phyloP scores from a whole-genome alignment of 2,329 filamentous ascomycete genomes.

The Trichoderma atrobrunneum region DNA sequence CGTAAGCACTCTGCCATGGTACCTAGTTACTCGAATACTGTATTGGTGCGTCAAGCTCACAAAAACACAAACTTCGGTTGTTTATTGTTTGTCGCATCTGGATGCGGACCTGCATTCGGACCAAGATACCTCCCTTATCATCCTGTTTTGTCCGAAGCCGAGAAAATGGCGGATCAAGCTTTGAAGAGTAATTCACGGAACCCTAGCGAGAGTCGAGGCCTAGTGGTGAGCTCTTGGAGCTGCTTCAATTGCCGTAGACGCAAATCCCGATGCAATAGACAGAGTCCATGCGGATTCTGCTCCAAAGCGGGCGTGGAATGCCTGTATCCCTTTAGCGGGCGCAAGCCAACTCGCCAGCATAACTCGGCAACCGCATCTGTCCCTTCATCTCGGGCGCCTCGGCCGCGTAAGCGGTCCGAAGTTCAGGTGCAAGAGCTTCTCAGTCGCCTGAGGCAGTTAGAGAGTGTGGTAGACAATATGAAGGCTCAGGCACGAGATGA shows the following conservation, averaged over 20 bases:
- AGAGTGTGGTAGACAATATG: constrained; percentile 27
- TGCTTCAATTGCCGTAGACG: constrained; percentile 33
- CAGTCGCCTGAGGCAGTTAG: constrained; percentile 27
- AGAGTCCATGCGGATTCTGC: constrained; percentile 32
- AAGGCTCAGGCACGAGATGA: neutral
- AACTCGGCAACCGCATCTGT: constrained; percentile 9
- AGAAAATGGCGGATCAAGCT: neutral
- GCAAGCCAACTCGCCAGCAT: constrained; percentile 28
- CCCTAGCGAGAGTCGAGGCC: neutral
- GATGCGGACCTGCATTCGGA: neutral
- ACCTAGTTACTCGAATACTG: neutral
- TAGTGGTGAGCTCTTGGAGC: constrained; percentile 27
- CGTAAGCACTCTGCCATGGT: neutral
- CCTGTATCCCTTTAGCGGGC: constrained; percentile 33
- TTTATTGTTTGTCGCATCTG: neutral
- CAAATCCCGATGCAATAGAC: constrained; percentile 32
- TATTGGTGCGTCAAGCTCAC: neutral
- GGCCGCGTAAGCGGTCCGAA: constrained; percentile 29
- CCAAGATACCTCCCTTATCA: neutral
- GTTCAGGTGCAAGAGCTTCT: constrained; percentile 23
- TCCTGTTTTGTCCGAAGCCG: too few relatives aligned
- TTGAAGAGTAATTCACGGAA: neutral
- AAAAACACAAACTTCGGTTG: neutral
- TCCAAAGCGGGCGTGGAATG: constrained; percentile 29
- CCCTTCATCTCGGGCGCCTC: constrained; percentile 18